Evolutionary conservation across 148 eudicot genomes (phyloP), one percentile per base, ranked within the genome.

Genomic region (Limonium bicolor): DNA sequence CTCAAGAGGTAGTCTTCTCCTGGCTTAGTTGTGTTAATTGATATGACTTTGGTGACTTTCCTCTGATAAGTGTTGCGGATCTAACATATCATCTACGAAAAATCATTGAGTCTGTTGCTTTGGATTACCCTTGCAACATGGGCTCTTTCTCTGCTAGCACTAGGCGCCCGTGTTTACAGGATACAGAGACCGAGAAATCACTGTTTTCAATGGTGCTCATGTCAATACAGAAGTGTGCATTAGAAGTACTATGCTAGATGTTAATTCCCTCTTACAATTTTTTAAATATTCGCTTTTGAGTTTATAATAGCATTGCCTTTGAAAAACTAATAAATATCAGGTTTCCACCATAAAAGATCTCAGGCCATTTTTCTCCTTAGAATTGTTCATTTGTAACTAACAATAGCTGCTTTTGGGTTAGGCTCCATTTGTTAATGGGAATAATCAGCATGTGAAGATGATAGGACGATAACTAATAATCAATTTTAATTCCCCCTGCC

Each of bases 391-490:
- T 56, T 29, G 56, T 81, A 33, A 58, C 65, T 20, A 76, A 68
- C 51, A 76, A 67, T 25, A 48, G 60, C 52, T 60, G 79, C 43
- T 85, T 90, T 54, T 90, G 95, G 99, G 68, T 73, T 42, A 82
- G 99, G 6, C 85, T 64, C 65, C 78, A 56, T 55, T 90, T 87
- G 94, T 55, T 85, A 56, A 84, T 87, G 50, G 99, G 94, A 66
- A 40, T 65, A 80, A 35, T 90, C 95, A 36, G 48, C 76, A 16
- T 58, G 75, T 50, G 81, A 85, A 36, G 85, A 80, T 7, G 67
- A 78, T 39, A 78, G 67, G 71, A 63, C 46, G 59, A 85, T 76
- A 60, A 88, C 94, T 57, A 87, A 70, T 61, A 61, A 71, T 39
- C 85, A 90, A 55, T 69, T 84, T 51, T 69, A 67, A 55, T 33